Base-by-base conservation (phyloP, 345 rosid genomes). In the Hypericum perforatum region DNA sequence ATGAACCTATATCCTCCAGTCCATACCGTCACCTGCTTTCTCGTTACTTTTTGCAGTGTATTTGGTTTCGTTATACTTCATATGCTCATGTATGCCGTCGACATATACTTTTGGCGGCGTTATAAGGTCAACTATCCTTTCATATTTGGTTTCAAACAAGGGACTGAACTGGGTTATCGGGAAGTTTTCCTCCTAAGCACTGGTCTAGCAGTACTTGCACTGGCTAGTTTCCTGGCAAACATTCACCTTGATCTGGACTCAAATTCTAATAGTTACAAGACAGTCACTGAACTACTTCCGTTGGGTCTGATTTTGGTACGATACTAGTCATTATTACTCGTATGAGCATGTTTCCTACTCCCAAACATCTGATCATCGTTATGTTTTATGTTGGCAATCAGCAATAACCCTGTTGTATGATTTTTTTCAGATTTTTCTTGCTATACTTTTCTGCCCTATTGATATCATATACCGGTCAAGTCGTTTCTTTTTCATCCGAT, bases 71-170 rank as follows among this genome's bases (percentile, higher is more conserved):
- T 67, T 57, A 66, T 77, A 45, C 80, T 86, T 41, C 89, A 81
- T 59, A 74, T 78, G 85, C 79, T 84, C 16, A 74, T 66, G 59
- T 79, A 79, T 37, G 70, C 92, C 0, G 74, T 79, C 1, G 66
- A 86, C 67, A 41, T 78, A 44, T 86, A 74, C 78, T 79, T 84
- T 63, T 84, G 92, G 95, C 76, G 66, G 68, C 78, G 60, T 44
- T 84, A 69, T 60, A 66, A 72, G 53, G 70, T 83, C 73, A 86
- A 84, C 74, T 78, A 86, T 56, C 63, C 85, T 2, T 86, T 86
- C 58, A 81, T 84, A 41, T 81, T 81, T 58, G 85, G 83, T 62
- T 73, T 81, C 71, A 78, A 84, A 70, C 78, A 70, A 57, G 92
- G 95, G 62, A 84, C 85, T 2, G 85, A 78, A 53, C 54, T 84